Conservation (phyloP, 225 moss, liverwort and hornwort species). For the Polytrichum formosum region DNA sequence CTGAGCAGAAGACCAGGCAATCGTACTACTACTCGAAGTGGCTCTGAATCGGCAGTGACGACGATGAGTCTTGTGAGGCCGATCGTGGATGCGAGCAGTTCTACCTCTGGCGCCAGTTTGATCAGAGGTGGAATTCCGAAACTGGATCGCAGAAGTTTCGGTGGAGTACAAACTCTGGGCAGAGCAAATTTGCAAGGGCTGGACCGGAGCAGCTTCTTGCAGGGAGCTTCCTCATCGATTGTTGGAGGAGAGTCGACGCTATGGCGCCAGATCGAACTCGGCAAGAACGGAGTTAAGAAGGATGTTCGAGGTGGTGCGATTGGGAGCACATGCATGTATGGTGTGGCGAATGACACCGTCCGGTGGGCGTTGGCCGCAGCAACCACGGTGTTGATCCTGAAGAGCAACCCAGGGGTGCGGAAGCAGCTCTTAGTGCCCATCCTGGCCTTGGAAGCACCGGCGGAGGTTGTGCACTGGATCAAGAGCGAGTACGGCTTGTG, state of each 20-base stretch:
- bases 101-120: too few species aligned
- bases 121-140: too few species aligned
- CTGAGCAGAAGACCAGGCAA: too few species aligned
- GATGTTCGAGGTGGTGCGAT: neutral
- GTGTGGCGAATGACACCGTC: constrained; percentile 34
- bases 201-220: neutral
- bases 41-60: too few species aligned
- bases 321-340: constrained; percentile 9
- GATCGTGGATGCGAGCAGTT: too few species aligned
- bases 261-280: constrained; percentile 2
- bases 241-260: constrained; percentile 15
- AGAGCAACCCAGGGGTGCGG: constrained; percentile 14
- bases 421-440: constrained; percentile 34
- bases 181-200: neutral
- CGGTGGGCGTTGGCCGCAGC: constrained; percentile 43
- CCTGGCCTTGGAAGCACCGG: constrained; percentile 36
- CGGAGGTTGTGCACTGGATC: constrained; percentile 27
- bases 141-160: too few species aligned
- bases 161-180: too few species aligned
- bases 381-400: constrained; percentile 38
- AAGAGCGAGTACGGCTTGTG: constrained; percentile 51
- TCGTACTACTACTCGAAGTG: too few species aligned
- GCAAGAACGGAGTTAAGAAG: neutral
- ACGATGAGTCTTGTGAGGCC: too few species aligned
- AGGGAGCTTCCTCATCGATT: constrained; percentile 3